A percentile compares a stretch with the other conserved stretches of the same genome.
Conservation (phyloP, 2,329 filamentous ascomycete genomes). For the Scedosporium dehoogii region DNA sequence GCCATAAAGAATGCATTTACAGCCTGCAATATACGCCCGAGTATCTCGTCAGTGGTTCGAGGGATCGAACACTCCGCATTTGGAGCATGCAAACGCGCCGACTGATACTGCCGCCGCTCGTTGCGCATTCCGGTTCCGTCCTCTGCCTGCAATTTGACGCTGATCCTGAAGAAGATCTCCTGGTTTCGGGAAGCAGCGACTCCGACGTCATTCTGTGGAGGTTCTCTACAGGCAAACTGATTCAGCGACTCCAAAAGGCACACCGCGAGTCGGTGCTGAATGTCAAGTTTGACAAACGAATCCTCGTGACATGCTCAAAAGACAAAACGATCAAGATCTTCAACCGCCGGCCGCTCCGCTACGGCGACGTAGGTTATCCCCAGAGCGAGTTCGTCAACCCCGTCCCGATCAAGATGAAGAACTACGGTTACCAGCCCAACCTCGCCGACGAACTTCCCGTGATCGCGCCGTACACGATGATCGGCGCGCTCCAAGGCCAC, state of each 20-base stretch:
- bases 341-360: conserved; percentile 62
- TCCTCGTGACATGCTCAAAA: conserved; percentile 93
- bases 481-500: conserved; percentile 76
- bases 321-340: conserved; percentile 96
- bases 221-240: conserved; percentile 78
- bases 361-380: conserved; percentile 47
- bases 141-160: conserved; percentile 93
- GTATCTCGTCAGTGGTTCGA: conserved; percentile 85
- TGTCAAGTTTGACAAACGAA: conserved; percentile 81
- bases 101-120: conserved; percentile 62
- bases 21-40: conserved; percentile 81
- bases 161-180: conserved; percentile 73
- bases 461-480: conserved; percentile 59
- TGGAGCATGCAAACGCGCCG: conserved; percentile 82
- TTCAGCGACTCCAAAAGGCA: conserved; percentile 66
- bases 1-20: conserved; percentile 88
- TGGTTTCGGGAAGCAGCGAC: conserved; percentile 94
- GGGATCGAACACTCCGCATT: conserved; percentile 77
- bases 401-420: conserved; percentile 39
- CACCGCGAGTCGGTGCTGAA: conserved; percentile 90
- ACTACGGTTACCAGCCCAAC: conserved; percentile 44
- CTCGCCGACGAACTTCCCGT: conserved; percentile 35
- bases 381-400: conserved; percentile 34
- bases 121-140: conserved; percentile 76
- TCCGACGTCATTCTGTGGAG: conserved; percentile 83